Conservation (phyloP, 106 monocot species). For the Dendrobium officinale region DNA sequence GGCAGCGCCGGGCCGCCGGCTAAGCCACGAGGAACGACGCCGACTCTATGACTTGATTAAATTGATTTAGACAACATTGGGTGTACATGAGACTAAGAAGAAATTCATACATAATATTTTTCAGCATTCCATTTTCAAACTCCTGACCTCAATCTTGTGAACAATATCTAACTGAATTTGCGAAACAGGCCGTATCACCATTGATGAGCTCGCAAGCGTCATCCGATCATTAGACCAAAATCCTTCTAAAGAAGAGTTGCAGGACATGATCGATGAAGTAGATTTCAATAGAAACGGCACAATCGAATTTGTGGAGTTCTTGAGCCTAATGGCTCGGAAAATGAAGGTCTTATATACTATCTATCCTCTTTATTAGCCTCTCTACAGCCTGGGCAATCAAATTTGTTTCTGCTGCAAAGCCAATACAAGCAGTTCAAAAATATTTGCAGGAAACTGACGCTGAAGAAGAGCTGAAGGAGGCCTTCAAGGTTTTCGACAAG, state of each 20-base stretch:
- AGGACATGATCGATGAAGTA: constrained; percentile 42
- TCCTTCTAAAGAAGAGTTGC: constrained; percentile 25
- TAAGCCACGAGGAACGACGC: no score
- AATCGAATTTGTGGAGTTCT: constrained; percentile 42
- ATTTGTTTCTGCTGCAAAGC: no score
- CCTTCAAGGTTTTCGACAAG: constrained; percentile 49
- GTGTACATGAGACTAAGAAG: no score
- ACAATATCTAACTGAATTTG: neutral
- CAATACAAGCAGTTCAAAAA: no score
- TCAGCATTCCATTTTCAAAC: no score
- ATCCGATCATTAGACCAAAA: constrained; percentile 36
- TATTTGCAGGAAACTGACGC: constrained; percentile 34
- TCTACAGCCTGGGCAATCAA: no score
- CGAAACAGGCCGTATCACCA: constrained; percentile 29
- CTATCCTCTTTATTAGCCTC: no score
- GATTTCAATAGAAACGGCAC: constrained; percentile 39
- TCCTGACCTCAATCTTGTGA: no score
- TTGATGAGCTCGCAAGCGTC: constrained; percentile 41
- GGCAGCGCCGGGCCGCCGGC: no score
- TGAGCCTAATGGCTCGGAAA: constrained; percentile 33
- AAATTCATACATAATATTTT: no score
- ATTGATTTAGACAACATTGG: no score
- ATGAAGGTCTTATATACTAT: constrained; percentile 5
- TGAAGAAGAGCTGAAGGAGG: constrained; percentile 47
- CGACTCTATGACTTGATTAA: no score